Evolutionary conservation across 1,284 basidiomycete species (phyloP), one percentile per base, ranked within the genome.

Genomic region (Pisolithus thermaeus): DNA sequence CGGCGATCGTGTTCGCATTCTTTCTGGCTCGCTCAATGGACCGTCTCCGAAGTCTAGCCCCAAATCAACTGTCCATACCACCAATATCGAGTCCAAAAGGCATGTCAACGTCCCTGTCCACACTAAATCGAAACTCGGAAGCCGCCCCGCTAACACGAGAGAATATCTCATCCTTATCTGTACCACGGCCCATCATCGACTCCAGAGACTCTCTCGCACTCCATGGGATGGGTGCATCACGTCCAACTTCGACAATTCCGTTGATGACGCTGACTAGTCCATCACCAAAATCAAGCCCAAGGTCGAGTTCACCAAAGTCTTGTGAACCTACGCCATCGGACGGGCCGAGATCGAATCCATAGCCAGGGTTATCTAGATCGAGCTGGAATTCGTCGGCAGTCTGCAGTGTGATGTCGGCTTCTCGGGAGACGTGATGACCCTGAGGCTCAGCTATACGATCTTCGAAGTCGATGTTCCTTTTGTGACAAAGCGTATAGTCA

Each of bases 261-360:
- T 85, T 83, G n/a, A 70, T 66, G 25, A 51, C 55, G 53, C 70
- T 72, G n/a, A 63, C 63, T 0, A 72, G 74, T 7, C 73, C 79
- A 55, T 83, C 83, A 38, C 79, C 87, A 61, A 84, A 88, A 59
- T 85, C 79, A 45, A 91, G 74, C 50, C 83, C 87, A 22, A 90
- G 70, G 61, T 89, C 86, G 47, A 90, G 60, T 48, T 84, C 83
- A 57, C 75, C 75, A 62, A 85, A 93, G 65, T 92, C 90, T 64
- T 92, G 87, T 1, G 89, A 91, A 38, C 90, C 91, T 58, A 94
- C 89, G 41, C 90, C 90, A 57, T 88, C 87, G 0, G 80, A 78
- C 7, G 84, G 84, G 3, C 85, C 88, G 30, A 90, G 76, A 60
- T 86, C 85, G 54, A 88, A 87, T 4, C 73, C 76, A 52, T 73